Evolutionary conservation across 495 filamentous ascomycete species (phyloP).

Genomic region (Aspergillus bertholletiae): DNA sequence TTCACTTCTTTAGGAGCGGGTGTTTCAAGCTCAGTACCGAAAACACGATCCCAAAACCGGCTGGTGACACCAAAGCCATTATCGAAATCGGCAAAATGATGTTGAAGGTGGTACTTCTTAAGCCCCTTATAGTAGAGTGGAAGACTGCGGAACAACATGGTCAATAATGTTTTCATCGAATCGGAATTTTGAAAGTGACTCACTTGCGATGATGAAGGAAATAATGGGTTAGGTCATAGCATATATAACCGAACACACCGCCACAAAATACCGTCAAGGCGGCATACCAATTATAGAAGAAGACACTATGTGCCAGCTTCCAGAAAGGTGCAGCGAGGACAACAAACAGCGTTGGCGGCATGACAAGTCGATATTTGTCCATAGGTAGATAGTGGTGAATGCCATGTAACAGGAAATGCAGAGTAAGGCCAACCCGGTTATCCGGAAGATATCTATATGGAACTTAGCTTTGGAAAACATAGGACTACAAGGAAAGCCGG

Average conservation of each 20-base stretch:
- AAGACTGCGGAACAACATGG: slow-evolving; percentile 44
- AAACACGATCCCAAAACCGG: slow-evolving; percentile 91
- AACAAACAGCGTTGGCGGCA: slow-evolving; percentile 90
- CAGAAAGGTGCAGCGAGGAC: slow-evolving; percentile 86
- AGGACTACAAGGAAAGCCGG: too few species aligned
- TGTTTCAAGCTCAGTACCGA: slow-evolving; percentile 74
- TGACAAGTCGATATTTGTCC: slow-evolving; percentile 95
- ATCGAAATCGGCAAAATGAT: slow-evolving; percentile 95
- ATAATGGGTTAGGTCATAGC: slow-evolving; percentile 97
- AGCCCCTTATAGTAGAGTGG: slow-evolving; percentile 82
- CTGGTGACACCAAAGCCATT: slow-evolving; percentile 99
- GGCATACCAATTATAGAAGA: slow-evolving; percentile 81
- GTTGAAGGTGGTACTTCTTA: slow-evolving; percentile 95
- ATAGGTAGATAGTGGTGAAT: slow-evolving; percentile 98
- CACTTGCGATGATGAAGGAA: slow-evolving; percentile 97
- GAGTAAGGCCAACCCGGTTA: slow-evolving; percentile 80
- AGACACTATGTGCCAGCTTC: slow-evolving; percentile 81
- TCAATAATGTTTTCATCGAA: slow-evolving; percentile 10
- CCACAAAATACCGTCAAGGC: slow-evolving; percentile 78
- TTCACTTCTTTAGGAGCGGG: slow-evolving; percentile 48
- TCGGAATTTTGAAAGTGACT: slow-evolving; percentile 23
- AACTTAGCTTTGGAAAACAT: slow-evolving; percentile 7
- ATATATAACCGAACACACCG: slow-evolving; percentile 91
- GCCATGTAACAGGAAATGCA: slow-evolving; percentile 93
- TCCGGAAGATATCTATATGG: slow-evolving; percentile 75